phyloP scores from a whole-genome alignment of 306 rosid species.

The Cucurbita ficifolia region DNA sequence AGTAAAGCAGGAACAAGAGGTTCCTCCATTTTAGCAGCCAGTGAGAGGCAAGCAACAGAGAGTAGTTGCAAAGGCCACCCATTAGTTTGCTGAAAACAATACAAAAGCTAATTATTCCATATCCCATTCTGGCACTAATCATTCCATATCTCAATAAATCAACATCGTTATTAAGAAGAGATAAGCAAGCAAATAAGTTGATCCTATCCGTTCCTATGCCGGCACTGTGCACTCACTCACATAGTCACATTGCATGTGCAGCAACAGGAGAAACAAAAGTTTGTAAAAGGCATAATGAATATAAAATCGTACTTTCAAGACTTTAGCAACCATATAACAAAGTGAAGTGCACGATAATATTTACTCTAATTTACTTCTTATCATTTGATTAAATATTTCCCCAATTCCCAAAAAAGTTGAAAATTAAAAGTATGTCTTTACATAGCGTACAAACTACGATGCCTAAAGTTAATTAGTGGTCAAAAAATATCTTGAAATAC shows the following conservation, averaged over 20 bases:
- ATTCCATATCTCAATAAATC: neutral
- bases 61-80: constrained; percentile 95
- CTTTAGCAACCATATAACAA: neutral
- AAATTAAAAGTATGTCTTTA: neutral
- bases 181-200: neutral
- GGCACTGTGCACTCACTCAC: constrained; percentile 6
- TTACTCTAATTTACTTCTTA: neutral
- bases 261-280: constrained; percentile 5
- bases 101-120: neutral
- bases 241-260: constrained; percentile 22
- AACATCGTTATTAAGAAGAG: neutral
- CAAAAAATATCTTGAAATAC: neutral
- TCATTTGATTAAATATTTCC: neutral
- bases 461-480: neutral
- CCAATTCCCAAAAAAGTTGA: neutral
- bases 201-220: constrained; percentile 10
- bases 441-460: neutral
- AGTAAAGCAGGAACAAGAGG: constrained; percentile 73
- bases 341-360: neutral
- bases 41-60: constrained; percentile 81
- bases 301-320: constrained; percentile 1
- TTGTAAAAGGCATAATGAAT: constrained; percentile 3
- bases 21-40: constrained; percentile 99
- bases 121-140: neutral
- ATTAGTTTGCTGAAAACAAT: constrained; percentile 42